Percentiles rank a stretch among this genome's conserved stretches.
Evolutionary conservation across 768 basidiomycete genomes (phyloP).

Genomic region (Phanerochaete sordida): DNA sequence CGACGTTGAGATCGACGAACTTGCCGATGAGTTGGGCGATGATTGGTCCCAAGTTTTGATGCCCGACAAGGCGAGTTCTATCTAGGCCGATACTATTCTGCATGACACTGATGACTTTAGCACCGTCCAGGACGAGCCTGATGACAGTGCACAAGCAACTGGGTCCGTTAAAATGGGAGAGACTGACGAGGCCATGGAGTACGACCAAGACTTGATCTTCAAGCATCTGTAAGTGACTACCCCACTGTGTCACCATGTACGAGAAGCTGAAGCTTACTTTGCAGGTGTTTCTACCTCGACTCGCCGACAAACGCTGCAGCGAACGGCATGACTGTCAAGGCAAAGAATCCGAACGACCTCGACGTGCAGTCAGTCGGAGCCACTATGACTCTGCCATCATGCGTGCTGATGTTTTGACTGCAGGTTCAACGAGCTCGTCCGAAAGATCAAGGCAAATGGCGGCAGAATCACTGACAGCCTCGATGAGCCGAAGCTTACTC

Average conservation of each 20-base stretch:
- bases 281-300: constrained; percentile 87
- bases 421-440: constrained; percentile 55
- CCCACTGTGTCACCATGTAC: background rate
- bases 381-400: constrained; percentile 40
- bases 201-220: constrained; percentile 79
- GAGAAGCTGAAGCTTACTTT: constrained; percentile 3
- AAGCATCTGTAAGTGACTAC: constrained; percentile 62
- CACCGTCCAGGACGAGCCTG: background rate
- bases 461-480: constrained; percentile 63
- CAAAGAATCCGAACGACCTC: constrained; percentile 51
- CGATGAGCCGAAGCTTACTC: constrained; percentile 77
- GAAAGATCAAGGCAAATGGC: constrained; percentile 62
- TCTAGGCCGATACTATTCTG: background rate
- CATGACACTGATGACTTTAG: no score
- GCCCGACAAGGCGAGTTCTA: constrained; percentile 1
- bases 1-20: constrained; percentile 17
- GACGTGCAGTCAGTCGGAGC: constrained; percentile 19
- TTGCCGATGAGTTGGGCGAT: constrained; percentile 23
- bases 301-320: constrained; percentile 66
- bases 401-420: background rate
- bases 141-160: background rate
- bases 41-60: constrained; percentile 35
- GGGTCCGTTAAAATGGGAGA: constrained; percentile 64
- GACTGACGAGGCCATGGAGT: constrained; percentile 61
- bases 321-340: constrained; percentile 57